Conservation (phyloP, 345 rosid species). For the Draba incana region DNA sequence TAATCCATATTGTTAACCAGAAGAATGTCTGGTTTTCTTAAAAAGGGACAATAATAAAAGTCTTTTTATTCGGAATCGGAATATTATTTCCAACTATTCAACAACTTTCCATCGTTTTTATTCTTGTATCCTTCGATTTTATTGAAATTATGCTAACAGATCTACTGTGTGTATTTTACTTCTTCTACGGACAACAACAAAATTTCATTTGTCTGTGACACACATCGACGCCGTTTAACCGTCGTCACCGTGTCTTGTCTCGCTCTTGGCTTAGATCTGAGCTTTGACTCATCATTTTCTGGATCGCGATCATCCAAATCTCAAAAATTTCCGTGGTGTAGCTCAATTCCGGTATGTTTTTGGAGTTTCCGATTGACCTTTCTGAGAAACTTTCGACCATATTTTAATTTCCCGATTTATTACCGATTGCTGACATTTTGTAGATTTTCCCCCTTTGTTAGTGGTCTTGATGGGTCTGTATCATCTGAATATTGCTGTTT, state of each 20-base stretch:
- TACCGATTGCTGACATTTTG: background rate
- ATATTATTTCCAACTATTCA: background rate
- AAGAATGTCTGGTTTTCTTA: constrained; percentile 1
- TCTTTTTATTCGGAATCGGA: background rate
- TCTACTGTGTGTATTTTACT: background rate
- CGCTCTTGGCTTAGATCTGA: constrained; percentile 24
- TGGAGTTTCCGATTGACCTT: constrained; percentile 2
- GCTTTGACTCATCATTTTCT: background rate
- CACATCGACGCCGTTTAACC: constrained; percentile 37
- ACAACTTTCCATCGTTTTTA: constrained; percentile 17
- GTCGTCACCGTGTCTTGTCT: constrained; percentile 23
- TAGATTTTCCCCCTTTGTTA: constrained; percentile 4
- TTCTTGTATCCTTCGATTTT: constrained; percentile 20
- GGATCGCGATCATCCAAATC: constrained; percentile 31
- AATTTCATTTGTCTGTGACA: constrained; percentile 12
- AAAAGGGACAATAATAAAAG: background rate
- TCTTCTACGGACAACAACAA: background rate
- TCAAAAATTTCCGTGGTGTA: background rate
- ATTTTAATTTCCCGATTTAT: background rate
- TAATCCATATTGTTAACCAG: too few relatives aligned
- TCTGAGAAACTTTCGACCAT: constrained; percentile 3
- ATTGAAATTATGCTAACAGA: background rate
- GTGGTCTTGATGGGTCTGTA: constrained; percentile 1
- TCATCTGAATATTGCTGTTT: background rate
- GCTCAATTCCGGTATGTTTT: constrained; percentile 24